Base-by-base conservation (phyloP, 768 basidiomycete genomes). In the Suillus tomentosus region DNA sequence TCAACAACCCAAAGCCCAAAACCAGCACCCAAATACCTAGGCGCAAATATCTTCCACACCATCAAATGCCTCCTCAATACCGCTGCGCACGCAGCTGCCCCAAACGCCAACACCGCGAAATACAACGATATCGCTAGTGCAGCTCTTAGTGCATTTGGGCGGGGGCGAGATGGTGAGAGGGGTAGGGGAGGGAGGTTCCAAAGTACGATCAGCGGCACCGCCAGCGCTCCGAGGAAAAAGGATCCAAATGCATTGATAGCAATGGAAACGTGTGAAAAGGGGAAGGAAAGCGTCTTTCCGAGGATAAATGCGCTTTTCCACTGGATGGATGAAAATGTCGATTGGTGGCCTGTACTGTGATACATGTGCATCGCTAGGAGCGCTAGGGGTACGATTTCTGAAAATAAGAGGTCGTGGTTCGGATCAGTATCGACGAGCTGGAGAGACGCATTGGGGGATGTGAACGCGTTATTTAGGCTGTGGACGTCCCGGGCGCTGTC, bases 21-120 rank as follows among this genome's bases (percentile, higher is more conserved):
- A 0, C 85, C 93, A 0, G 84, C 91, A 17, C 85, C 73, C 89
- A 98, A 96, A 73, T 96, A 97, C 66, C 96, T 79, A 66, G 97
- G 97, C 43, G 96, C 96, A 71, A 98, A 99, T 4, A 99, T 89
- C 78, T 99, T 98, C 97, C 97, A 99, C 27, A 98, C 95, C 95
- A 97, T 97, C 67, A 97, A 75, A 73, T 98, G 95, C 53, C 95
- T 74, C 67, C 95, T 77, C 60, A 96, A 76, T 69, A 87, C 84
- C 9, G 94, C 91, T 0, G 93, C 88, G 62, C 87, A 87, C 7
- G 86, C 74, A 3, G 93, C 89, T 17, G 87, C 85, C 5, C 91
- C 89, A 5, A 95, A 70, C 2, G 94, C 75, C 27, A 95, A 71
- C 5, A 79, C 70, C 7, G 82, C 76, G 73, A 89, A 91, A 71